Base-by-base conservation (phyloP, 495 filamentous ascomycete species). In the Rhizodiscina lignyota region DNA sequence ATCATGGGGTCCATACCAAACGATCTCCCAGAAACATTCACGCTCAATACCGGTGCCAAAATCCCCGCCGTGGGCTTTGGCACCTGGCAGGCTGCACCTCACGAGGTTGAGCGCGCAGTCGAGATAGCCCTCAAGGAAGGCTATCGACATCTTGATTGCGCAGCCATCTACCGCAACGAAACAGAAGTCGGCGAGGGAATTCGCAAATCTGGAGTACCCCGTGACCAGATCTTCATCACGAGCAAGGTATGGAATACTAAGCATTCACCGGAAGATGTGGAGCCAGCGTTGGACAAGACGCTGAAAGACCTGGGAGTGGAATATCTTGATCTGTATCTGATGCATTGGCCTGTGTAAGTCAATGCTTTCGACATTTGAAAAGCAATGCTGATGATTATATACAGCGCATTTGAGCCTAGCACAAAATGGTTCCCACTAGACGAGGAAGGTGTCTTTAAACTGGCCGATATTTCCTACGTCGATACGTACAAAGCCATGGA, bases 261-360 rank as follows among this genome's bases (percentile, higher is more conserved):
- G 55, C 73, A 76, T 51, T 66, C 63, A 6, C 48, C 43, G n/a
- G n/a, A n/a, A 1, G 64, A 74, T 1, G 72, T 75, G n/a, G 72
- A 78, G 54, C 58, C 74, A 32, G 72, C 64, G 2, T 55, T 91
- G 15, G 69, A 87, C 39, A 66, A 72, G 55, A 78, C 72, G 41
- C 59, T 93, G 47, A 70, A 72, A 55, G 64, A 64, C 32, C 53
- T 92, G 34, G 74, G 76, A 20, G 52, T 86, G 39, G 73, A 81
- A 37, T 91, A 92, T 56, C 65, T 92, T 4, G 84, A 92, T 54
- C 56, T 92, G 15, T 54, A 77, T 49, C 60, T 92, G 42, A 62
- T 73, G 51, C 82, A 92, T 56, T 87, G 82, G 82, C 79, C 83
- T 2, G 58, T 84, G 32, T 70, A 79, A 37, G 81, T 91, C 77